These are phyloP conservation scores for Triglochin maritima DNA, from an alignment of 106 monocot genomes.

Conservation along the genomic window DNA sequence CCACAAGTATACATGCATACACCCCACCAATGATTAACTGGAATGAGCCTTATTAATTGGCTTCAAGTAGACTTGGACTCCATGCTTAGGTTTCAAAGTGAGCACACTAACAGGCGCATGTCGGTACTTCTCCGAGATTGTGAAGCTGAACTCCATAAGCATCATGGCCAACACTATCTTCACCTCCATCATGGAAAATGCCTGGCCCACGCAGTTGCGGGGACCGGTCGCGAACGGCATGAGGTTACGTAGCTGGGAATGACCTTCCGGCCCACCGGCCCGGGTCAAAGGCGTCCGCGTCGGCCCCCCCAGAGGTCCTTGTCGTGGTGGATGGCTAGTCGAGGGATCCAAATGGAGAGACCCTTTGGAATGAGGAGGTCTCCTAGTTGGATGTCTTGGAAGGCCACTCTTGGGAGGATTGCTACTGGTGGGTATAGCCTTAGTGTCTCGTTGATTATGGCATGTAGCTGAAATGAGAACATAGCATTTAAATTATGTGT, in stretches of 20 bases:
- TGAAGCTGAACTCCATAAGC: conserved; percentile 59
- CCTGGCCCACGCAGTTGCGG: conserved; percentile 90
- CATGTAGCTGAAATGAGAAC: conserved; percentile 46
- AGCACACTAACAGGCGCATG: conserved; percentile 20
- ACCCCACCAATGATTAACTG: too few relatives aligned
- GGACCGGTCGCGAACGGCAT: conserved; percentile 88
- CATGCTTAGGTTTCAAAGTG: too few relatives aligned
- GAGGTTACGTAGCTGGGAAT: conserved; percentile 54
- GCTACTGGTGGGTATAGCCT: conserved; percentile 78
- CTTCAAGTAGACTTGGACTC: too few relatives aligned
- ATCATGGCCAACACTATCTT: conserved; percentile 88
- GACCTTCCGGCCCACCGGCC: conserved; percentile 51
- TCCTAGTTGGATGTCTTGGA: conserved; percentile 76
- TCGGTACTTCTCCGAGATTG: conserved; percentile 69
- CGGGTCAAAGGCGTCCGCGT: conserved; percentile 74
- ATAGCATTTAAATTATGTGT: not conserved
- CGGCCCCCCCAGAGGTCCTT: conserved; percentile 70
- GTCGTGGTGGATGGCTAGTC: conserved; percentile 79
- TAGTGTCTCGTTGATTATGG: conserved; percentile 90
- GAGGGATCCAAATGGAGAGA: conserved; percentile 93
- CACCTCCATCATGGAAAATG: conserved; percentile 83
- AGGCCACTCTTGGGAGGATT: conserved; percentile 74
- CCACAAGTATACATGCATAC: too few relatives aligned
- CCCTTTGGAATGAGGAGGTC: conserved; percentile 76
- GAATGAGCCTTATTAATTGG: too few relatives aligned